These are phyloP conservation scores for Thelonectria olida DNA, from an alignment of 2,329 filamentous ascomycete species.

Conservation along the genomic window DNA sequence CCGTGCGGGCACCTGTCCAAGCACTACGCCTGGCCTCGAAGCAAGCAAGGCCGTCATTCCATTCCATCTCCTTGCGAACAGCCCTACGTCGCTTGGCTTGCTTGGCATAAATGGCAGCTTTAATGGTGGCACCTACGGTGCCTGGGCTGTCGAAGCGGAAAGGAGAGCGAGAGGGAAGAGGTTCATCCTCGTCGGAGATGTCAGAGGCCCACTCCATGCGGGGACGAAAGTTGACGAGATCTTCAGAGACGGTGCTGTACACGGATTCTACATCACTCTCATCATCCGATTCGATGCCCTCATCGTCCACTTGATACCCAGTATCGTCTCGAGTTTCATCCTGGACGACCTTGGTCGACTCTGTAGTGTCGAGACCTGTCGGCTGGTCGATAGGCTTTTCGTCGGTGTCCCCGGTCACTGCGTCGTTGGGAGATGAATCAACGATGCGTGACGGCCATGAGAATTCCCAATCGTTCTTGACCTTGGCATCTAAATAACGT, in stretches of 20 bases:
- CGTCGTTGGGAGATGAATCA: constrained; percentile 18
- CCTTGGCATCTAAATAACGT: constrained; percentile 61
- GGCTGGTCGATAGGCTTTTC: constrained; percentile 10
- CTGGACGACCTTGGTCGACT: constrained; percentile 32
- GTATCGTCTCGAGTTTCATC: constrained; percentile 48
- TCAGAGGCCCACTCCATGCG: constrained; percentile 68
- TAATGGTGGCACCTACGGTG: constrained; percentile 54
- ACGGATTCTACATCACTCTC: constrained; percentile 55
- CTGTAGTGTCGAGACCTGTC: constrained; percentile 18
- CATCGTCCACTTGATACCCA: constrained; percentile 50
- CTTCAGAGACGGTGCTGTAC: constrained; percentile 67
- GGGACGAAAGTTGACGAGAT: constrained; percentile 58
- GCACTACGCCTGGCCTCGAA: constrained; percentile 81
- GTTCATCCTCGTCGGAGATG: constrained; percentile 59
- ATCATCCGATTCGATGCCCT: constrained; percentile 50
- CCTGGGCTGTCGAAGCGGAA: constrained; percentile 63
- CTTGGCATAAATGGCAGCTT: constrained; percentile 55
- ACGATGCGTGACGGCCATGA: constrained; percentile 57
- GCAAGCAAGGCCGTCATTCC: constrained; percentile 85
- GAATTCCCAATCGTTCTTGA: constrained; percentile 70
- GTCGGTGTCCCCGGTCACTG: constrained; percentile 11
- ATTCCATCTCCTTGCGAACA: constrained; percentile 71
- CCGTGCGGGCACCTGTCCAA: constrained; percentile 82
- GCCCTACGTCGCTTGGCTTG: constrained; percentile 66
- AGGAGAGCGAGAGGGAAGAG: constrained; percentile 51